Conservation (phyloP, 2,329 filamentous ascomycete genomes). For the Furcasterigmium sp. region DNA sequence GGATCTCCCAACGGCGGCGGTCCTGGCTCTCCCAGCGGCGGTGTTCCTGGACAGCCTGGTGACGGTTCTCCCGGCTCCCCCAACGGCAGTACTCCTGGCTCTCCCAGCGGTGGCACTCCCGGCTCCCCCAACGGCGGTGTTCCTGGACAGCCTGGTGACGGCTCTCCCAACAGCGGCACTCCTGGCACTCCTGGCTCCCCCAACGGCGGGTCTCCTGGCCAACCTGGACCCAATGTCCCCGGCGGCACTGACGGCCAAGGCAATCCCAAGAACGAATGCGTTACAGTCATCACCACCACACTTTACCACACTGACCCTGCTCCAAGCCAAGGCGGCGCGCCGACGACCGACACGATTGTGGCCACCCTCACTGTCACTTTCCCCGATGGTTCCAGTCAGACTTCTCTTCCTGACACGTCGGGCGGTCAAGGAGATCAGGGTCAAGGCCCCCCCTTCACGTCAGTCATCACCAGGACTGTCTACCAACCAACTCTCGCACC, state of each 20-base stretch:
- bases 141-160: not conserved
- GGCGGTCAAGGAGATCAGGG: not conserved
- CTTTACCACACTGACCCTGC: constrained; percentile 1
- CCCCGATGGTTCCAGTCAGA: not conserved
- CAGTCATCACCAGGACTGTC: constrained; percentile 3
- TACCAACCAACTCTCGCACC: not conserved
- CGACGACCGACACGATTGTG: constrained; percentile 4
- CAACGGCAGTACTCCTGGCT: not conserved
- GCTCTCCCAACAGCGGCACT: not conserved
- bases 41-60: not conserved
- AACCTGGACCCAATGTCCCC: not conserved
- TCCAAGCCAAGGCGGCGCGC: not conserved
- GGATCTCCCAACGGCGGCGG: not conserved
- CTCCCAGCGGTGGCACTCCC: not conserved
- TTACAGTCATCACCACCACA: constrained; percentile 8
- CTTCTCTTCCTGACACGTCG: not conserved
- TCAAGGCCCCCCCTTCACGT: not conserved
- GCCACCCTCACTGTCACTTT: constrained; percentile 9
- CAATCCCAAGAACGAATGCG: not conserved
- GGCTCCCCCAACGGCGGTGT: not conserved
- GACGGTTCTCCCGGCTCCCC: not conserved
- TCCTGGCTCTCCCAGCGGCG: no score
- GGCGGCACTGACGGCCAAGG: not conserved
- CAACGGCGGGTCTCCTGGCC: not conserved
- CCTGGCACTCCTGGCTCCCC: not conserved